Percentiles rank a stretch among this genome's conserved stretches.
Evolutionary conservation across 2,329 filamentous ascomycete genomes (phyloP).

Genomic region (Talaromyces sp.): DNA sequence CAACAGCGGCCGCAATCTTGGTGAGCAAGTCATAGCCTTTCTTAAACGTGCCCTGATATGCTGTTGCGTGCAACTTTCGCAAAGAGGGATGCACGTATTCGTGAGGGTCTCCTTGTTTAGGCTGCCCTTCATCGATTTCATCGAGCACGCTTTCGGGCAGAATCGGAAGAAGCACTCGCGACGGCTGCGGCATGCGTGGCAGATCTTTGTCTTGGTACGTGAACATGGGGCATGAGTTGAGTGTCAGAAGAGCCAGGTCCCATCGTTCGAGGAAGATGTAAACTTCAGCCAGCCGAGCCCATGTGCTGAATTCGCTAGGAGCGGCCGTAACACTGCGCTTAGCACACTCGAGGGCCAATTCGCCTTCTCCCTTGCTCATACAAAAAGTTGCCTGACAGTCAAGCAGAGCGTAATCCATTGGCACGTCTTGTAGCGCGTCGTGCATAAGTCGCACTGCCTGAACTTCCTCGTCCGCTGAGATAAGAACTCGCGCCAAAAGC

Average conservation of each 20-base stretch:
- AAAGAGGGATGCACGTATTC: constrained; percentile 86
- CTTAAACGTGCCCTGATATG: constrained; percentile 92
- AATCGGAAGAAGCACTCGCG: constrained; percentile 80
- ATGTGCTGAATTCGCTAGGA: constrained; percentile 94
- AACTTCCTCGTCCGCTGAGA: constrained; percentile 97
- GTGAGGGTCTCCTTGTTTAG: constrained; percentile 65
- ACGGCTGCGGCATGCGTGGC: constrained; percentile 88
- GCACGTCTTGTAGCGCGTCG: constrained; percentile 80
- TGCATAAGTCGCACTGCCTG: constrained; percentile 84
- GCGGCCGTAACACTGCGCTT: constrained; percentile 93
- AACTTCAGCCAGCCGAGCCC: constrained; percentile 88
- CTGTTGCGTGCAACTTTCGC: constrained; percentile 77
- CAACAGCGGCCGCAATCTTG: constrained; percentile 93
- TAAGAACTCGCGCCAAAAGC: constrained; percentile 80
- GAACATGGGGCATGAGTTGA: constrained; percentile 99
- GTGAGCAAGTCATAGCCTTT: constrained; percentile 92
- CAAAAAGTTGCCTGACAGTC: constrained; percentile 93
- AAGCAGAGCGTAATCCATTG: constrained; percentile 96
- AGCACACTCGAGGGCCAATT: constrained; percentile 85
- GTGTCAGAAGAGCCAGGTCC: constrained; percentile 88
- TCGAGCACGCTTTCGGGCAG: constrained; percentile 86
- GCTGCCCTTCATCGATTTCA: constrained; percentile 88
- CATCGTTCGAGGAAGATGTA: constrained; percentile 94
- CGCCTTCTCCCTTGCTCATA: constrained; percentile 78
- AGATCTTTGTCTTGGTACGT: constrained; percentile 99